Evolutionary conservation across 2,329 filamentous ascomycete species (phyloP).

Genomic region (Beauveria sp.): DNA sequence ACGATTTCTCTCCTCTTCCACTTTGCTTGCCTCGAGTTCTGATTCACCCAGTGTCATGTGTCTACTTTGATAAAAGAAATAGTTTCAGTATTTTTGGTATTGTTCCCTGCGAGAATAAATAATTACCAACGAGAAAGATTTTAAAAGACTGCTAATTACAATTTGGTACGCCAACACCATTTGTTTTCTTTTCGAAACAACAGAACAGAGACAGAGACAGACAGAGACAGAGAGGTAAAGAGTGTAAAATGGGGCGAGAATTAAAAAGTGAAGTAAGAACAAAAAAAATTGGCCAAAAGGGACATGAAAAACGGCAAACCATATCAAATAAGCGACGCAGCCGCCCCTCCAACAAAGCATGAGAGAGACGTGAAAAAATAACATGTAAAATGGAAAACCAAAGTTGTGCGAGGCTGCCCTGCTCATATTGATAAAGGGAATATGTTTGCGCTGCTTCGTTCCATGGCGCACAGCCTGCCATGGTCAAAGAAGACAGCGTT

Average conservation of each 20-base stretch:
- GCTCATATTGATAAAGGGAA: neutral
- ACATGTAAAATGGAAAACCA: neutral
- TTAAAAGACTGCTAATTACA: conserved; percentile 4
- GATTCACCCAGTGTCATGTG: neutral
- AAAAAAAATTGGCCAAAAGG: conserved; percentile 5
- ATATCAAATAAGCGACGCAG: neutral
- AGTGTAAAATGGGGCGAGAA: conserved; percentile 3
- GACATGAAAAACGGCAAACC: neutral
- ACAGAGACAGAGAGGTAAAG: conserved; percentile 2
- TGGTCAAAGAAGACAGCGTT: neutral
- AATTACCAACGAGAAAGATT: conserved; percentile 12
- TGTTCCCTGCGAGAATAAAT: neutral
- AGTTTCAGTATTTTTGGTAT: neutral
- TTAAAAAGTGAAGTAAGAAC: neutral
- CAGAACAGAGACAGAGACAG: neutral
- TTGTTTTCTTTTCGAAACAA: neutral
- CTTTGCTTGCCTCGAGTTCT: too few species aligned
- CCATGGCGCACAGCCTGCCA: neutral
- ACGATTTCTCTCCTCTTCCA: neutral
- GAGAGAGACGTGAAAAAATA: neutral
- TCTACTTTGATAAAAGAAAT: neutral
- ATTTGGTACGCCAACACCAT: conserved; percentile 9
- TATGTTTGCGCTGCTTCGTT: neutral
- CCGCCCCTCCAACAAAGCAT: neutral
- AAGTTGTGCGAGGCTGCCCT: neutral